phyloP scores from a whole-genome alignment of 305 asterid species.

The Galium porrigens region DNA sequence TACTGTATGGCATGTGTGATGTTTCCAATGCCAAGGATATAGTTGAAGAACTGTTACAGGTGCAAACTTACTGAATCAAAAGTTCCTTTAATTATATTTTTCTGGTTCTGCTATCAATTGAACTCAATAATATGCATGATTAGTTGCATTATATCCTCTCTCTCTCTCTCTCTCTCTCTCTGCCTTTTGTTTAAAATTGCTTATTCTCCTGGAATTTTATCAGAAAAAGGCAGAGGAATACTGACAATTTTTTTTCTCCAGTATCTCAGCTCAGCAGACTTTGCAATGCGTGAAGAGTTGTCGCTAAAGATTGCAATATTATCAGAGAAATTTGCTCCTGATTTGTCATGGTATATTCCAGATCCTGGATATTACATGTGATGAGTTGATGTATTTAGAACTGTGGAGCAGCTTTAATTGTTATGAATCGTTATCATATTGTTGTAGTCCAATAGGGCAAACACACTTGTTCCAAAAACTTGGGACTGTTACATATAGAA shows the following conservation, averaged over 20 bases:
- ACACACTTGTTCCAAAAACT: background rate
- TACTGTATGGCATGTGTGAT: slow-evolving; percentile 98
- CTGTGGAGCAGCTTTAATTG: background rate
- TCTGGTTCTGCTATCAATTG: background rate
- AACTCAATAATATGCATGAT: background rate
- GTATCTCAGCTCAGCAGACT: slow-evolving; percentile 89
- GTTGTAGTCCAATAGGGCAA: no score
- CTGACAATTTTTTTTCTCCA: slow-evolving; percentile 33
- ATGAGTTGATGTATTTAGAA: background rate
- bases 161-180: background rate
- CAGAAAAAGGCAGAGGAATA: background rate
- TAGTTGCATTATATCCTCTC: background rate
- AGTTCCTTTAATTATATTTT: background rate
- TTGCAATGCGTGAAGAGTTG: slow-evolving; percentile 89
- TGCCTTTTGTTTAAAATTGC: background rate
- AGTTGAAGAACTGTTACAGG: slow-evolving; percentile 96
- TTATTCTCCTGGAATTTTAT: background rate
- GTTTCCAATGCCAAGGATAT: slow-evolving; percentile 98
- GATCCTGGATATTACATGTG: background rate
- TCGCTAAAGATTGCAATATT: slow-evolving; percentile 91
- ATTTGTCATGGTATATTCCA: slow-evolving; percentile 73
- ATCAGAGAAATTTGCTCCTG: slow-evolving; percentile 95
- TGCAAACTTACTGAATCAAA: slow-evolving; percentile 15
- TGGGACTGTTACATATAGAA: background rate
- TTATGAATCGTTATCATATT: background rate